Base-by-base conservation (phyloP, 2,329 filamentous ascomycete genomes). In the Colletotrichum tabaci region DNA sequence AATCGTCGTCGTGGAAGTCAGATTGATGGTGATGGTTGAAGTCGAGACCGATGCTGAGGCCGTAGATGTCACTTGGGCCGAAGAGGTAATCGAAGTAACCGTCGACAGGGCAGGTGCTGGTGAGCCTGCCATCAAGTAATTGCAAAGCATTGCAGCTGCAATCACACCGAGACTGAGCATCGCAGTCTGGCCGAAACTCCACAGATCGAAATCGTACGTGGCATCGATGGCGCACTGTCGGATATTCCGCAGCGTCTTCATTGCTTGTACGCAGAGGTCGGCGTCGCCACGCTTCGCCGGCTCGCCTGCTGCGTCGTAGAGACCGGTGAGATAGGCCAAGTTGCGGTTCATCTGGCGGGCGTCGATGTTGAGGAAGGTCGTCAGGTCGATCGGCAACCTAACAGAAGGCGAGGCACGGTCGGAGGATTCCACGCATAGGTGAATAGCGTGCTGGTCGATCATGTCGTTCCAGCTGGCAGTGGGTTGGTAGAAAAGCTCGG, bases 291-390 rank as follows among this genome's bases (percentile, higher is more conserved):
- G 16, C 40, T 26, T 56, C 44, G 15, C 42, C 69, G 61, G 50
- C 52, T 72, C 74, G n/a, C 62, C 73, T 23, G 40, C 61, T 6
- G 73, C 47, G 23, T 80, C 77, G 15, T 76, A 73, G 40, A 84
- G 75, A 4, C 82, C 82, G 9, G 86, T 87, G 49, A 88, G 77
- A 67, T 84, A 85, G n/a, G 86, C 85, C 26, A 88, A 76, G 73
- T 87, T 87, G 70, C 86, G 82, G 75, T 88, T 88, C 82, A 88
- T 85, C 77, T 88, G 86, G 60, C 86, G 81, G 38, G 84, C 82
- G 74, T 88, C 86, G 70, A 88, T 84, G 70, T 85, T 85, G 67
- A 85, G 78, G 74, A 88, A 88, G 13, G 85, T 86, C 2, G 77
- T 76, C 21, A 87, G 77, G 73, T 88, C 86, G 64, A 88, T 84